Evolutionary conservation across 768 basidiomycete genomes (phyloP).

Genomic region (Kwoniella europaea): DNA sequence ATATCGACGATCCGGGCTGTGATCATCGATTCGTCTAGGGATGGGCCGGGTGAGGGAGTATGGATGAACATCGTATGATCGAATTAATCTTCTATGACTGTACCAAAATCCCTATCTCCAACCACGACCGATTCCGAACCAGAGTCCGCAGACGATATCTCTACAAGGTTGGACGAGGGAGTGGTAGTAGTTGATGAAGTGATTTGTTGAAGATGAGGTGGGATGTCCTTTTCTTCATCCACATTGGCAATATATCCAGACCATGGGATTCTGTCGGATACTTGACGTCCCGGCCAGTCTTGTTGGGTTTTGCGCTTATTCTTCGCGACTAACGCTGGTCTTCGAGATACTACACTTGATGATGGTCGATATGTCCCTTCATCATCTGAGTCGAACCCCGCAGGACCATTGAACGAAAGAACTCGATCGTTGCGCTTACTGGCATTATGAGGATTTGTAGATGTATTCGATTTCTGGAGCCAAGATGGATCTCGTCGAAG

Average conservation of each 20-base stretch:
- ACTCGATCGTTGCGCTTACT: neutral
- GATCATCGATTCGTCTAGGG: neutral
- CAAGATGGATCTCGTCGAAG: neutral
- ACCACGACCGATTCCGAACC: too few species aligned
- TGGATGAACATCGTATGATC: neutral
- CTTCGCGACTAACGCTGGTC: too few species aligned
- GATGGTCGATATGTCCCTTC: too few species aligned
- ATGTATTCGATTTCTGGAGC: neutral
- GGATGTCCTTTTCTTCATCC: neutral
- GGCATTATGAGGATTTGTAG: neutral
- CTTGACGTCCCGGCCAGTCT: neutral
- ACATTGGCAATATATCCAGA: neutral
- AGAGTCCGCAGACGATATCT: too few species aligned
- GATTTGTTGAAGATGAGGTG: neutral
- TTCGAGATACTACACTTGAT: too few species aligned
- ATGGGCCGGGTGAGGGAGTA: neutral
- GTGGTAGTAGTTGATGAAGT: neutral
- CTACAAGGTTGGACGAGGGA: too few species aligned
- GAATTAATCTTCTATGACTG: neutral
- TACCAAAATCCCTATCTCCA: too few species aligned
- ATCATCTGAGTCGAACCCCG: too few species aligned
- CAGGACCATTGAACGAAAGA: neutral
- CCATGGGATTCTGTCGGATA: neutral
- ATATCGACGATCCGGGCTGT: neutral
- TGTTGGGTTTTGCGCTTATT: neutral